Base-by-base conservation (phyloP, 2,329 filamentous ascomycete species). In the Periconia macrospinosa region DNA sequence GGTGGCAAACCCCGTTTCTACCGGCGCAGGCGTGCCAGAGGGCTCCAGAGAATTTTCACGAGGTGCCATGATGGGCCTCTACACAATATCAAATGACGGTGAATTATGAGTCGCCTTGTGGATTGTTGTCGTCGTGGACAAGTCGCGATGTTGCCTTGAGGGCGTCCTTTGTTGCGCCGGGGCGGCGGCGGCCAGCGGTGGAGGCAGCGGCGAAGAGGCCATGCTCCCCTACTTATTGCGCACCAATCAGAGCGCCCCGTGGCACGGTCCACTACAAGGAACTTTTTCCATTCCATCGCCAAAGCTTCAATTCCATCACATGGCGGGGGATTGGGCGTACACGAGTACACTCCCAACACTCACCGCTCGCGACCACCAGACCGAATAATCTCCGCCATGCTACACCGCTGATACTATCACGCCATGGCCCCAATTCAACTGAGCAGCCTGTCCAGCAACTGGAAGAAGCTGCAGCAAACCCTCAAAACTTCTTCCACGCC, bases 1-100 rank as follows among this genome's bases (percentile, higher is more conserved):
- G 35, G 92, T 97, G 63, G 92, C 92, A 69, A 87, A 87, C 52
- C 92, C 89, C 71, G 88, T 95, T 74, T 93, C 84, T 30, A 85
- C 79, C 49, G 83, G 83, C 59, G 81, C 81, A 43, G 83, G 83
- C 41, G 82, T 84, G 65, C 77, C 79, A 45, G 74, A 74, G 55
- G 76, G 77, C 68, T 85, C 83, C 53, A 79, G 75, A 37, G 79
- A 79, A 59, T 74, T 76, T 72, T 85, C 82, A 59, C 80, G 77
- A 63, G 78, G 80, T 61, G 79, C 83, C 83, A 86, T 86, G 49
- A 41, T 56, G 53, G 53, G 50, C 51, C 58, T 53, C 55, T 44
- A 51, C 37, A 37, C 23, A 14, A 27, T 45, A 13, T n/a, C 40
- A 30, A 41, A 59, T 47, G 58, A 53, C 62, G 50, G 49, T 40